Percentiles rank a stretch among this genome's conserved stretches.
phyloP scores from a whole-genome alignment of 192 early-diverging fungal genomes.

The Funneliformis mosseae region DNA sequence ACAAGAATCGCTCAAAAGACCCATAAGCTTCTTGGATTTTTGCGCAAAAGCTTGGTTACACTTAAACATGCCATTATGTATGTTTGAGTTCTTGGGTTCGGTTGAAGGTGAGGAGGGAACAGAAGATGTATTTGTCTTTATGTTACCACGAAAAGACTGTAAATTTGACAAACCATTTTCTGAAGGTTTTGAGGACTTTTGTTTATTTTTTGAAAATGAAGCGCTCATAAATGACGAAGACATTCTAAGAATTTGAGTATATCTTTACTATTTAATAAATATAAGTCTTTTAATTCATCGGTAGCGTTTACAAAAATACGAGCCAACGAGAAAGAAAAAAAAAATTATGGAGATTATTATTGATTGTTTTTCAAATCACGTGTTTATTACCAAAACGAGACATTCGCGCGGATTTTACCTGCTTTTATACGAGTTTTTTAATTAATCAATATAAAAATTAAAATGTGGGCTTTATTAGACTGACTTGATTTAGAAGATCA shows the following conservation, averaged over 20 bases:
- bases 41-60: conserved; percentile 65
- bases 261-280: not conserved
- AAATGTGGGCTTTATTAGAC: too few relatives aligned
- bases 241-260: not conserved
- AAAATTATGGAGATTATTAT: too few relatives aligned
- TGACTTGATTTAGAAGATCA: too few relatives aligned
- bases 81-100: not conserved
- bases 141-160: not conserved
- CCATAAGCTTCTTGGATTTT: conserved; percentile 70
- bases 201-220: not conserved
- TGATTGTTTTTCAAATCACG: too few relatives aligned
- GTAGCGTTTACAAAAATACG: too few relatives aligned
- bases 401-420: too few relatives aligned
- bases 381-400: too few relatives aligned
- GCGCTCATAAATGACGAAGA: not conserved
- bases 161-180: not conserved
- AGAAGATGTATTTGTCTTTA: not conserved
- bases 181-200: not conserved
- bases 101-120: not conserved
- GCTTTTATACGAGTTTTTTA: too few relatives aligned
- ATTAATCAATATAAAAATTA: too few relatives aligned
- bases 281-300: too few relatives aligned
- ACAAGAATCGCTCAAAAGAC: conserved; percentile 65
- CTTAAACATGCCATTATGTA: not conserved
- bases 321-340: too few relatives aligned